Conservation (phyloP, 139 green algal species). For the Penium margaritaceum region DNA sequence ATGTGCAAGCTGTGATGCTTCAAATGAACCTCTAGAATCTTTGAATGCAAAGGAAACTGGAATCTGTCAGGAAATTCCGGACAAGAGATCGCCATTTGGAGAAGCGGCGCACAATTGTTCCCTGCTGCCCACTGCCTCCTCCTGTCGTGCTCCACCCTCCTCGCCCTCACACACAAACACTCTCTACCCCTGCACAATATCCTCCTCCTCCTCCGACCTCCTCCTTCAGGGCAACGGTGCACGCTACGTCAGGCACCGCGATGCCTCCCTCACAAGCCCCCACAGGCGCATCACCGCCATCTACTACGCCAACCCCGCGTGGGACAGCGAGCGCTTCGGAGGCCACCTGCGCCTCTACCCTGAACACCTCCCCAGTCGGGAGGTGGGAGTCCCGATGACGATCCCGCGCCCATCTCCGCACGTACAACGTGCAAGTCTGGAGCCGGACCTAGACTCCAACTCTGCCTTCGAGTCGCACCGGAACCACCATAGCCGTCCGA, state of each 20-base stretch:
- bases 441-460: no score
- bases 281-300: constrained; percentile 58
- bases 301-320: constrained; percentile 61
- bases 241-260: constrained; percentile 63
- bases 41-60: no score
- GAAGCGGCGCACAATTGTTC: no score
- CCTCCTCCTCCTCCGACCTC: background rate
- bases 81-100: no score
- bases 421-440: no score
- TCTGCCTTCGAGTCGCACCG: background rate
- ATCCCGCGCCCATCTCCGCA: no score
- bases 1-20: no score
- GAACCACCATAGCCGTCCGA: background rate
- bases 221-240: constrained; percentile 44
- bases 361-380: background rate
- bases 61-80: no score
- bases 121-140: no score
- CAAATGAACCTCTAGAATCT: no score
- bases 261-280: constrained; percentile 49
- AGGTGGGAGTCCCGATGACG: background rate
- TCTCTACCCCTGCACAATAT: background rate
- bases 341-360: constrained; percentile 54
- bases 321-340: constrained; percentile 46
- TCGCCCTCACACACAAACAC: no score
- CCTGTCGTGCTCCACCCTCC: no score